A percentile compares a stretch with the other conserved stretches of the same genome.
Evolutionary conservation across 2,329 filamentous ascomycete genomes (phyloP).

Genomic region (Trichoderma afroharzianum): DNA sequence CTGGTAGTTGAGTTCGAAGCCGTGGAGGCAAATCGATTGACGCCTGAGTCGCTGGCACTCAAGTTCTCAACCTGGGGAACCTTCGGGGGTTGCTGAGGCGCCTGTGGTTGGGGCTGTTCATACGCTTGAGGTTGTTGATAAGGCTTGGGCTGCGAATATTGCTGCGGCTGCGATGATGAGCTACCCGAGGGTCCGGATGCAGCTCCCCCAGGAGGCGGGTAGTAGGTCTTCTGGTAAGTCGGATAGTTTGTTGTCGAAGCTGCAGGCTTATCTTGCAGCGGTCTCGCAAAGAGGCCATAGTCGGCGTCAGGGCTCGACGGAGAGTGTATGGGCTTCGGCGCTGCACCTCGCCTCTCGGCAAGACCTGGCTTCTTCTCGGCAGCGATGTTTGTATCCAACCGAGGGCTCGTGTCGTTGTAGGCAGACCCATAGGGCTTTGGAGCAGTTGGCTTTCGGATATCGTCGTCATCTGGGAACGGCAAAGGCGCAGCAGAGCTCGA

Average conservation of each 20-base stretch:
- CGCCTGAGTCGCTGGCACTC: constrained; percentile 42
- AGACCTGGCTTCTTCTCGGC: constrained; percentile 61
- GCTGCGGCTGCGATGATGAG: constrained; percentile 21
- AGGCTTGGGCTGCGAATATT: constrained; percentile 15
- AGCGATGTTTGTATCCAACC: constrained; percentile 50
- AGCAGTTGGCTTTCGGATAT: constrained; percentile 44
- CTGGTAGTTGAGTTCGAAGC: constrained; percentile 91
- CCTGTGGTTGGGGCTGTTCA: neutral
- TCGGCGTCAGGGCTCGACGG: constrained; percentile 74
- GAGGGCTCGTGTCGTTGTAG: constrained; percentile 50
- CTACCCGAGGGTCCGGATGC: constrained; percentile 32
- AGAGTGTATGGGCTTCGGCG: constrained; percentile 76
- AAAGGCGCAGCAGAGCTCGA: constrained; percentile 65
- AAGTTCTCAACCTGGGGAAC: constrained; percentile 24
- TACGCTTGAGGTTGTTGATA: neutral
- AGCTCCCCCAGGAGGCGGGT: constrained; percentile 53
- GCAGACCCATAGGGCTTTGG: constrained; percentile 44
- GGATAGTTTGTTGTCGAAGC: constrained; percentile 41
- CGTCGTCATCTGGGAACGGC: constrained; percentile 71
- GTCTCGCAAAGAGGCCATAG: constrained; percentile 74
- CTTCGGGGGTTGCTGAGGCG: constrained; percentile 19
- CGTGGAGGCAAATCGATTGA: constrained; percentile 69
- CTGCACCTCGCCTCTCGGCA: constrained; percentile 78
- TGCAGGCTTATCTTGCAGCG: constrained; percentile 41
- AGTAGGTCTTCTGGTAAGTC: constrained; percentile 55